Base-by-base conservation (phyloP, 441 rosid genomes). In the Euphorbia schlechtendalii region DNA sequence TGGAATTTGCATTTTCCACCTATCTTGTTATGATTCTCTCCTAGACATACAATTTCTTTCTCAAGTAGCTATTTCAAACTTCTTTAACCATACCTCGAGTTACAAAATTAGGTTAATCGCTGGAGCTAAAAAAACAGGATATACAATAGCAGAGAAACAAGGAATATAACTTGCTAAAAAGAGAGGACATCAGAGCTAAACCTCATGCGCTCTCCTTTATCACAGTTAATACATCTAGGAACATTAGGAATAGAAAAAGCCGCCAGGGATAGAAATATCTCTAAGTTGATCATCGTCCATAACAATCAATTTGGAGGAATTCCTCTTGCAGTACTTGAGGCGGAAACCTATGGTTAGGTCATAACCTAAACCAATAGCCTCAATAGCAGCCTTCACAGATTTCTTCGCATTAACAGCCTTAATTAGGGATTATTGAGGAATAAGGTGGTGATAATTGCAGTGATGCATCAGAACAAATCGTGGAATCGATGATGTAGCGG, bases 151-250 rank as follows among this genome's bases (percentile, higher is more conserved):
- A 34, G 6, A 15, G 32, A 20, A 56, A 15, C 46, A 20, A 12
- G 24, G 64, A 48, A 15, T 2, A 48, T 1, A 45, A 94, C 99
- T 96, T 94, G 97, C 65, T 89, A 96, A 66, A 91, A 91, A 67
- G 96, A 80, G 66, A 87, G 85, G 69, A 87, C 83, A 73, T 91
- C 96, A 38, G 98, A 90, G 72, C 84, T 73, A 66, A 87, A 86
- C 59, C 96, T 73, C 49, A 71, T 81, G 49, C 84, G 86, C 77
- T 89, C 96, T 17, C 99, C 96, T 77, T 87, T 88, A 73, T 87
- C 96, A 49, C 99, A 94, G 69, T 82, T 86, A 32, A 94, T 89
- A 38, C 86, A 89, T 69, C 83, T 87, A 4, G 99, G 77, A 55
- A n/a, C n/a, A n/a, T n/a, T n/a, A n/a, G n/a, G n/a, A n/a, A n/a